These are phyloP conservation scores for Colletotrichum sojae DNA, from an alignment of 2,329 filamentous ascomycete species.

Conservation along the genomic window DNA sequence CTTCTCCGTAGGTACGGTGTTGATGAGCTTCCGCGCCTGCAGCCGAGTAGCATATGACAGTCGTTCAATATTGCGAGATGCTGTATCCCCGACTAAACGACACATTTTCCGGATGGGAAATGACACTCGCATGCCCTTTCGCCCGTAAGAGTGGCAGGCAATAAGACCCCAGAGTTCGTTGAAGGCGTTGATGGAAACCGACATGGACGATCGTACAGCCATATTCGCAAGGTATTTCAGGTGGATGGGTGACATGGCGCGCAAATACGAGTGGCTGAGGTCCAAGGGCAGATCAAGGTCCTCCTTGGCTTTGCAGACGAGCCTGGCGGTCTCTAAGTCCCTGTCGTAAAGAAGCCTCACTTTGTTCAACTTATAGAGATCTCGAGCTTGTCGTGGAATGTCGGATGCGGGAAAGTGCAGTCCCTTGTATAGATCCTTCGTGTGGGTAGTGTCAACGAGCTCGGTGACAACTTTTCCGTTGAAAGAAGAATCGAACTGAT, in stretches of 20 bases:
- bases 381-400: conserved; percentile 86
- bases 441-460: conserved; percentile 83
- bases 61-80: conserved; percentile 88
- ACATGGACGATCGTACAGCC: conserved; percentile 95
- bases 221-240: conserved; percentile 90
- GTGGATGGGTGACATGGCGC: conserved; percentile 92
- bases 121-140: conserved; percentile 86
- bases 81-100: conserved; percentile 86
- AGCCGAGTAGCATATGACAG: conserved; percentile 88
- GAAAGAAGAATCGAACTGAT: conserved; percentile 87
- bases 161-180: conserved; percentile 90
- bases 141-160: conserved; percentile 85
- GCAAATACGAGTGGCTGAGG: conserved; percentile 86
- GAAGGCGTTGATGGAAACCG: conserved; percentile 91
- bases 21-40: conserved; percentile 90
- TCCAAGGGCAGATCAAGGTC: conserved; percentile 84
- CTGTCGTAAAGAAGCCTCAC: conserved; percentile 90
- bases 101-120: conserved; percentile 96
- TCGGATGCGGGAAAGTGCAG: conserved; percentile 91
- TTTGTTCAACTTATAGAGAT: conserved; percentile 92
- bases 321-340: conserved; percentile 82
- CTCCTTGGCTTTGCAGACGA: conserved; percentile 83
- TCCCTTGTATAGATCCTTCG: conserved; percentile 88
- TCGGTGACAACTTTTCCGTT: conserved; percentile 92
- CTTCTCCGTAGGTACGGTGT: conserved; percentile 83